Evolutionary conservation across 164 flowering plant species (phyloP).

Genomic region (Nymphaea colorata): DNA sequence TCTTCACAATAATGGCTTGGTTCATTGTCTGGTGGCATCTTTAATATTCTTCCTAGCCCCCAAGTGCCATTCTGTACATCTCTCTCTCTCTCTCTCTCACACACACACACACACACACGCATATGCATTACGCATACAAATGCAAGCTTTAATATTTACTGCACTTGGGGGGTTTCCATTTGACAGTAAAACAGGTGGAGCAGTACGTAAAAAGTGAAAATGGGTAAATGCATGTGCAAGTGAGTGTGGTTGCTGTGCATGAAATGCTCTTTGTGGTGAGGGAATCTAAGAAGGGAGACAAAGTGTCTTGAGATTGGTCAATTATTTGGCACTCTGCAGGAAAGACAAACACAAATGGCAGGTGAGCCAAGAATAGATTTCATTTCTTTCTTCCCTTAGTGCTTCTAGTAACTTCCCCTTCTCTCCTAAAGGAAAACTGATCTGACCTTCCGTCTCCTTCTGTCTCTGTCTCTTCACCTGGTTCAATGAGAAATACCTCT

Average conservation of each 20-base stretch:
- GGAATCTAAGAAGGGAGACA: neutral
- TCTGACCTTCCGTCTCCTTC: slow-evolving; percentile 30
- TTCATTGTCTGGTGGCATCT: too few relatives aligned
- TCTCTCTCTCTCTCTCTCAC: neutral
- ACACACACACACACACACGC: neutral
- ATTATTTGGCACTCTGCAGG: slow-evolving; percentile 12
- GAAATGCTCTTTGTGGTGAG: neutral
- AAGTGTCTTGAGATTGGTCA: neutral
- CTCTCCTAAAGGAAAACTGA: slow-evolving; percentile 17
- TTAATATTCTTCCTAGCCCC: too few relatives aligned
- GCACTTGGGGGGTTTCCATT: neutral
- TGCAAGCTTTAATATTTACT: neutral
- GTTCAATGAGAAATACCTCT: neutral
- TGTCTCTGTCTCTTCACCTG: neutral
- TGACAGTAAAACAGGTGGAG: neutral
- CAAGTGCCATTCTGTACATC: neutral
- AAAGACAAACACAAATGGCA: slow-evolving; percentile 25
- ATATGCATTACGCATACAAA: neutral
- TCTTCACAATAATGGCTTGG: too few relatives aligned
- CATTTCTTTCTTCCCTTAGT: slow-evolving; percentile 24
- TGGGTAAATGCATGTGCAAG: neutral
- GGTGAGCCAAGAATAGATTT: slow-evolving; percentile 30
- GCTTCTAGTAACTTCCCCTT: slow-evolving; percentile 41
- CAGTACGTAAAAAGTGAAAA: neutral
- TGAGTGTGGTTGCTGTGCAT: neutral